A percentile compares a stretch with the other conserved stretches of the same genome.
phyloP scores from a whole-genome alignment of 2,329 filamentous ascomycete species.

The Neofusicoccum ribis region DNA sequence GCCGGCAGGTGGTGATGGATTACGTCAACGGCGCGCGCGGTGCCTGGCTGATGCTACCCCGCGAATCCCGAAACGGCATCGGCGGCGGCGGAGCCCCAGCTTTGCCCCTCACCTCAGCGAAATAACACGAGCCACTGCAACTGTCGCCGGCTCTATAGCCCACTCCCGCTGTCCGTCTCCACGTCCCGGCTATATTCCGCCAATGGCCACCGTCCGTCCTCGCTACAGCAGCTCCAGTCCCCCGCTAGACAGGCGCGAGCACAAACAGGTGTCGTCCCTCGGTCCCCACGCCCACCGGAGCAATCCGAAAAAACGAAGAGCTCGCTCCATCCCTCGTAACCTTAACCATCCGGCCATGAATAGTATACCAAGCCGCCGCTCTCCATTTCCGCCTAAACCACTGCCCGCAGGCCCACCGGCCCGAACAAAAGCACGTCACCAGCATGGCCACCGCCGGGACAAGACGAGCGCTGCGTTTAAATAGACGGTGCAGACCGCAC shows the following conservation, averaged over 20 bases:
- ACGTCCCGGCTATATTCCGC: not conserved
- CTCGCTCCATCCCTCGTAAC: not conserved
- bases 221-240: no score
- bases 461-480: no score
- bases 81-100: not conserved
- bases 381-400: conserved; percentile 5
- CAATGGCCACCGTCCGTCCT: not conserved
- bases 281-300: conserved; percentile 4
- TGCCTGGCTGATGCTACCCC: conserved; percentile 12
- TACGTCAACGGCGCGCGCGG: conserved; percentile 4
- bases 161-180: not conserved
- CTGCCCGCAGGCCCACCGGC: not conserved
- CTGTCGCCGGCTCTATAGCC: not conserved
- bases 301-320: not conserved
- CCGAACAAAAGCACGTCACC: no score
- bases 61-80: conserved; percentile 3
- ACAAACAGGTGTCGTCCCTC: not conserved
- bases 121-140: not conserved
- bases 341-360: not conserved
- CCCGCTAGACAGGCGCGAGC: no score
- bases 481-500: no score
- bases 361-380: conserved; percentile 1
- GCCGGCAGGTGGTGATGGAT: conserved; percentile 10
- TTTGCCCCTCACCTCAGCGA: not conserved
- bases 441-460: no score